A percentile compares a stretch with the other conserved stretches of the same genome.
Conservation (phyloP, 352 stramenopile species). For the Pythium volutum region DNA sequence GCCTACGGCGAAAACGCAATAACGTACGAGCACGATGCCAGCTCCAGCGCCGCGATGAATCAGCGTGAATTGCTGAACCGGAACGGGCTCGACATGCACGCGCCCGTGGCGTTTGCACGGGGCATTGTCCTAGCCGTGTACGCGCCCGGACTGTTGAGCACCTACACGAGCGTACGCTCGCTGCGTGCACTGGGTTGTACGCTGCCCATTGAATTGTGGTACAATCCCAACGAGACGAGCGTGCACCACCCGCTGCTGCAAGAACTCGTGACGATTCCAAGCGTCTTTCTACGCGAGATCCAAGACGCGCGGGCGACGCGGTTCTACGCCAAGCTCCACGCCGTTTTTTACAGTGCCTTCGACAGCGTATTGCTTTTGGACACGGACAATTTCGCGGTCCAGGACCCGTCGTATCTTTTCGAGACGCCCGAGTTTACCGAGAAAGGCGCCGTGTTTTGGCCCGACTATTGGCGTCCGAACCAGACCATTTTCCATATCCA, state of each 20-base stretch:
- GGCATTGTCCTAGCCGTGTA: constrained; percentile 30
- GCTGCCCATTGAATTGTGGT: constrained; percentile 73
- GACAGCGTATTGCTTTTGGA: constrained; percentile 76
- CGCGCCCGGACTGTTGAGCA: constrained; percentile 22
- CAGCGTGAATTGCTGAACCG: background rate
- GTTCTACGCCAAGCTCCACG: constrained; percentile 77
- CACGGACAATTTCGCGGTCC: constrained; percentile 68
- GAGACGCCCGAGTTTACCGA: constrained; percentile 38
- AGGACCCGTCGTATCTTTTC: constrained; percentile 69
- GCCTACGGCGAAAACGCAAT: constrained; percentile 4
- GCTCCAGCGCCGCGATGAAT: constrained; percentile 20
- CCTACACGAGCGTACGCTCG: constrained; percentile 46
- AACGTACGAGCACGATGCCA: constrained; percentile 5
- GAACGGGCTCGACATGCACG: background rate
- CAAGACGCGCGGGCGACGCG: constrained; percentile 38
- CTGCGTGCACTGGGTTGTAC: constrained; percentile 42
- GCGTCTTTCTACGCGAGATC: constrained; percentile 20
- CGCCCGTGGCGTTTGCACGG: constrained; percentile 10
- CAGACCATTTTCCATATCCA: constrained; percentile 83
- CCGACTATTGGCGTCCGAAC: constrained; percentile 65
- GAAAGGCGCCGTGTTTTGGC: constrained; percentile 72
- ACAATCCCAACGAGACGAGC: constrained; percentile 44
- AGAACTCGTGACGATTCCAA: constrained; percentile 33
- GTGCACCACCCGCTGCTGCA: constrained; percentile 40
- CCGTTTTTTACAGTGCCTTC: constrained; percentile 71